A percentile compares a stretch with the other conserved stretches of the same genome.
These are phyloP conservation scores for Anisogramma anomala DNA, from an alignment of 2,329 filamentous ascomycete genomes.

Conservation along the genomic window DNA sequence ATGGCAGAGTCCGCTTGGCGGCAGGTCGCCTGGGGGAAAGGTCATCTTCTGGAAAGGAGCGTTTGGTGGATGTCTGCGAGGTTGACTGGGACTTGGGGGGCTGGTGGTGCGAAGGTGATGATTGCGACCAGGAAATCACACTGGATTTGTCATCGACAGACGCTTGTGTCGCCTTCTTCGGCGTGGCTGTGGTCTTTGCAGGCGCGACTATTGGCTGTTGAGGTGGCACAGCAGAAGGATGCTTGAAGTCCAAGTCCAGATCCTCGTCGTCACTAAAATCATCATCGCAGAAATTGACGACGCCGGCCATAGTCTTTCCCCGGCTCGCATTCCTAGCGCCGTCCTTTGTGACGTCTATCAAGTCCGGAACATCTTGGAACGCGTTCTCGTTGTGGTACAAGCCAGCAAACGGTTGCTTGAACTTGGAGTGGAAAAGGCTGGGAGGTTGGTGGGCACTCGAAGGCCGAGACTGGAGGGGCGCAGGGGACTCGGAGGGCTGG, in stretches of 20 bases:
- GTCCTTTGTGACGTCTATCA: slow-evolving; percentile 26
- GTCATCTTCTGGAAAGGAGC: slow-evolving; percentile 27
- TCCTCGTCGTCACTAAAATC: slow-evolving; percentile 81
- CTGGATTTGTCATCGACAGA: slow-evolving; percentile 21
- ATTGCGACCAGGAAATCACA: slow-evolving; percentile 60
- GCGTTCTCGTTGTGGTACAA: slow-evolving; percentile 35
- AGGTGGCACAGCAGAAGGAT: slow-evolving; percentile 40
- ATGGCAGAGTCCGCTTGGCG: slow-evolving; percentile 59
- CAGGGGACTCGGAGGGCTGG: slow-evolving; percentile 6
- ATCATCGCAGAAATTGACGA: slow-evolving; percentile 62
- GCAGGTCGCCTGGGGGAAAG: slow-evolving; percentile 24
- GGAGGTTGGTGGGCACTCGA: slow-evolving; percentile 23
- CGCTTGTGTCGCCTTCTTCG: slow-evolving; percentile 9
- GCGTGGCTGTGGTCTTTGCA: slow-evolving; percentile 15
- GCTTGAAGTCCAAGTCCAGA: slow-evolving; percentile 57
- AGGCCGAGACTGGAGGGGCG: slow-evolving; percentile 25
- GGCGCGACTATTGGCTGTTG: slow-evolving; percentile 19
- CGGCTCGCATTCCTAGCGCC: slow-evolving; percentile 18
- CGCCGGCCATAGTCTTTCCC: slow-evolving; percentile 21
- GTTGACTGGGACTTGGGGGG: slow-evolving; percentile 20
- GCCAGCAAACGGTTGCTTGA: slow-evolving; percentile 26
- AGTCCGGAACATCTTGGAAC: slow-evolving; percentile 32
- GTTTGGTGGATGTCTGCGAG: slow-evolving; percentile 28
- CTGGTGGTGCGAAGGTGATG: slow-evolving; percentile 39
- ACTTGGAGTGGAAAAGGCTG: slow-evolving; percentile 14